Conservation (phyloP, 2,329 filamentous ascomycete genomes). For the Boeremia lycopersici region DNA sequence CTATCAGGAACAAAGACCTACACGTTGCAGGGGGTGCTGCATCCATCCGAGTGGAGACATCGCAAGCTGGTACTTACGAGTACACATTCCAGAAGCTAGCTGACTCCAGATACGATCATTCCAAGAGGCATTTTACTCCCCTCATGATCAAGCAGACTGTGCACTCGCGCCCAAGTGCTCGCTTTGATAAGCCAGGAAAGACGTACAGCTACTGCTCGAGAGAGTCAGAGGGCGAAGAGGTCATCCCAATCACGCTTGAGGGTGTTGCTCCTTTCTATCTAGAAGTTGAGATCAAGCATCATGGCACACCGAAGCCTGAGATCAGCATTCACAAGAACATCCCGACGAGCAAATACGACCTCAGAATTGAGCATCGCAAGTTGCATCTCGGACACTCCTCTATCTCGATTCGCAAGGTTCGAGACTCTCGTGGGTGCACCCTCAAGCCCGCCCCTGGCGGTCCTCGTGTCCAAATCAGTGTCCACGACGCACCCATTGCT, state of each 20-base stretch:
- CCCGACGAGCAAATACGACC: conserved; percentile 72
- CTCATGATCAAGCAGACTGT: conserved; percentile 81
- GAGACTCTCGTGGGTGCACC: conserved; percentile 85
- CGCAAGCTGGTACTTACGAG: conserved; percentile 78
- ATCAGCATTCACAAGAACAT: conserved; percentile 83
- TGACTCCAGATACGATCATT: conserved; percentile 83
- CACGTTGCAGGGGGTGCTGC: conserved; percentile 78
- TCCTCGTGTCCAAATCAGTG: conserved; percentile 84
- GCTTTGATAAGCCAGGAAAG: conserved; percentile 84
- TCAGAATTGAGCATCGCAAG: conserved; percentile 83
- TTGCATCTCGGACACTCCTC: conserved; percentile 89
- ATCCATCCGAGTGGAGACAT: conserved; percentile 84
- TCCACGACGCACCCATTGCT: conserved; percentile 92
- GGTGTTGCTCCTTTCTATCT: conserved; percentile 87
- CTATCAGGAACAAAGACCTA: conserved; percentile 70
- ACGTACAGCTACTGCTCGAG: conserved; percentile 95
- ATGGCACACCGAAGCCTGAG: conserved; percentile 79
- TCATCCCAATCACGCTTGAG: conserved; percentile 83
- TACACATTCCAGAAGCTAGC: conserved; percentile 85
- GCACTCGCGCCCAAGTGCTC: conserved; percentile 79
- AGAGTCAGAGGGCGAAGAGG: conserved; percentile 80
- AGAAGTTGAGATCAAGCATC: conserved; percentile 92
- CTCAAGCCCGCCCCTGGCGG: conserved; percentile 69
- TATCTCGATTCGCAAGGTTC: conserved; percentile 86
- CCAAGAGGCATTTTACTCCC: conserved; percentile 67